phyloP scores from a whole-genome alignment of 108 stramenopile species.

The Aurantiochytrium sp. region DNA sequence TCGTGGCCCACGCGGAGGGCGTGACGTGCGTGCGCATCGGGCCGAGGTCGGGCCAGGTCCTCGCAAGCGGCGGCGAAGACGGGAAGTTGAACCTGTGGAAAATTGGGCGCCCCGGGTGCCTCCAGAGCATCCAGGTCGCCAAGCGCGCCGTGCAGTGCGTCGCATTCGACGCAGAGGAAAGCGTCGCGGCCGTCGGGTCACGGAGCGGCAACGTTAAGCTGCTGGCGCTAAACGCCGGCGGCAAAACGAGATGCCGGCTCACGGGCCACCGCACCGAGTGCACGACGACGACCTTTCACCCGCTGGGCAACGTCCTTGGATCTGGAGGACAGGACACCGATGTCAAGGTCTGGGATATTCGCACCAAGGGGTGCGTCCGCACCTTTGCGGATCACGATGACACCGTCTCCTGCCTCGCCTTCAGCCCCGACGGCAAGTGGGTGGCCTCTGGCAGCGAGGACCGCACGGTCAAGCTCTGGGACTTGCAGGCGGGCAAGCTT shows the following conservation, averaged over 20 bases:
- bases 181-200: not conserved
- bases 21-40: not conserved
- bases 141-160: not conserved
- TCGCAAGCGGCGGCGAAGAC: not conserved
- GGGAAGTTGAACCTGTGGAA: not conserved
- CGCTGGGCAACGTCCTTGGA: not conserved
- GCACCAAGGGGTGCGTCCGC: not conserved
- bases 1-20: slow-evolving; percentile 24
- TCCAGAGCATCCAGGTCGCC: slow-evolving; percentile 12
- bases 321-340: not conserved
- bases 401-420: not conserved
- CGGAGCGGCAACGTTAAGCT: not conserved
- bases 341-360: slow-evolving; percentile 3
- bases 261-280: not conserved
- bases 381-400: not conserved
- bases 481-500: not conserved
- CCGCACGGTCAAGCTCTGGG: not conserved
- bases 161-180: not conserved
- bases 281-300: not conserved
- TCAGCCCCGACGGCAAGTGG: slow-evolving; percentile 18
- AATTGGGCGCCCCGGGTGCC: not conserved
- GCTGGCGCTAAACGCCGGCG: not conserved
- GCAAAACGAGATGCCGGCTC: not conserved
- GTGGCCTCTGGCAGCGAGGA: not conserved
- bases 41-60: not conserved